Evolutionary conservation across 2,329 filamentous ascomycete genomes (phyloP).

Genomic region (Reticulascus tulasneorum): DNA sequence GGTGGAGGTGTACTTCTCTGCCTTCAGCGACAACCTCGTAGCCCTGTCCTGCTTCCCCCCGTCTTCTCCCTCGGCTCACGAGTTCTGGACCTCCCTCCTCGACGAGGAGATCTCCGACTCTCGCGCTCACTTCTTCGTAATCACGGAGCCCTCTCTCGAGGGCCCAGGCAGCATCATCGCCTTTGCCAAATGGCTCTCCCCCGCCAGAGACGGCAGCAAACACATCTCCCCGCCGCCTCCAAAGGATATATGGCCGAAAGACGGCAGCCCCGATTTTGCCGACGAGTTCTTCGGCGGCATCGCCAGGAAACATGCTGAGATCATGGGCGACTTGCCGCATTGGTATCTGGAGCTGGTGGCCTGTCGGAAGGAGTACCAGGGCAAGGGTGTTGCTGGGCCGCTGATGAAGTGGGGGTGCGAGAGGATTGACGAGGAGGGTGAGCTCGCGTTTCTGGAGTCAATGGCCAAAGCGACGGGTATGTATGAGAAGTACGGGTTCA

Average conservation of each 20-base stretch:
- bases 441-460: slow-evolving; percentile 46
- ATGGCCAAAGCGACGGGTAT: slow-evolving; percentile 41
- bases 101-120: slow-evolving; percentile 36
- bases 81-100: slow-evolving; percentile 31
- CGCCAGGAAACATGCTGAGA: slow-evolving; percentile 25
- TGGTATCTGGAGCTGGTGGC: slow-evolving; percentile 46
- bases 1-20: slow-evolving; percentile 38
- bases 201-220: slow-evolving; percentile 17
- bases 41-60: slow-evolving; percentile 32
- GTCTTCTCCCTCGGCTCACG: slow-evolving; percentile 16
- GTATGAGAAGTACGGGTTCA: slow-evolving; percentile 47
- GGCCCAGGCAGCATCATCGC: slow-evolving; percentile 29
- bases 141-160: slow-evolving; percentile 27
- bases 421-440: slow-evolving; percentile 37
- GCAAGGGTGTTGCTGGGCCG: slow-evolving; percentile 38
- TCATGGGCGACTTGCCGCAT: slow-evolving; percentile 39
- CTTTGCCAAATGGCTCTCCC: slow-evolving; percentile 44
- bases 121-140: slow-evolving; percentile 32
- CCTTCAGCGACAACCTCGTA: slow-evolving; percentile 37
- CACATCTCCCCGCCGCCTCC: slow-evolving; percentile 18
- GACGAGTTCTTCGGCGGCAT: slow-evolving; percentile 36
- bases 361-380: slow-evolving; percentile 37
- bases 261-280: slow-evolving; percentile 30
- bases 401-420: slow-evolving; percentile 45
- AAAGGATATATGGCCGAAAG: slow-evolving; percentile 32